Base-by-base conservation (phyloP, 345 rosid genomes). In the Passiflora organensis region DNA sequence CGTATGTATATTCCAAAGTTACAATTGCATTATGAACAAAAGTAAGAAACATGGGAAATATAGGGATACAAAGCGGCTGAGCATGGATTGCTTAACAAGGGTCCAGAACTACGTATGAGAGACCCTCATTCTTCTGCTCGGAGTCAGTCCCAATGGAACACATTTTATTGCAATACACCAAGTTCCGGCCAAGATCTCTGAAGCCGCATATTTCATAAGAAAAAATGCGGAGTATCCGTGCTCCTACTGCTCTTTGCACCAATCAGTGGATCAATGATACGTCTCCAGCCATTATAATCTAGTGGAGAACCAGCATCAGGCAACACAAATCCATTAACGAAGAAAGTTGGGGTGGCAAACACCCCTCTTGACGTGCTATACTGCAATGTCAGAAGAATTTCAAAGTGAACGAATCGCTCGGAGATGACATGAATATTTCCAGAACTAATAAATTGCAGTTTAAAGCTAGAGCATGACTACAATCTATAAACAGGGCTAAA, bases 331-430 rank as follows among this genome's bases (percentile, higher is more conserved):
- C 97, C 96, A 44, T 91, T 91, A 48, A 91, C 64, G 28, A 60
- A 78, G 84, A 85, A 87, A 28, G 66, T 46, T 10, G 91, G 97
- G 1, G 96, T 87, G 13, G 78, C 87, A 6, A n/a, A 87, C 14
- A 77, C 87, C 17, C 87, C 91, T 64, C 83, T 81, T 17, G 91
- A 78, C 9, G 86, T 54, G 51, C 87, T 85, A 74, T 75, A 82
- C 95, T 87, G 94, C 71, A 76, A n/a, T 19, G 38, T 54, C 39
- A 17, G 10, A 56, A 45, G 14, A 17, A 23, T 6, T 24, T 20
- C 25, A 34, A 16, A 6, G 13, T 43, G 15, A 46, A 56, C 23
- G 10, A 23, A n/a, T 9, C 4, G n/a, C 20, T 14, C 3, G 20
- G 49, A 19, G 18, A 10, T 12, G 32, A 57, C n/a, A n/a, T n/a